Conservation (phyloP, 768 basidiomycete genomes). For the Russula foetens region DNA sequence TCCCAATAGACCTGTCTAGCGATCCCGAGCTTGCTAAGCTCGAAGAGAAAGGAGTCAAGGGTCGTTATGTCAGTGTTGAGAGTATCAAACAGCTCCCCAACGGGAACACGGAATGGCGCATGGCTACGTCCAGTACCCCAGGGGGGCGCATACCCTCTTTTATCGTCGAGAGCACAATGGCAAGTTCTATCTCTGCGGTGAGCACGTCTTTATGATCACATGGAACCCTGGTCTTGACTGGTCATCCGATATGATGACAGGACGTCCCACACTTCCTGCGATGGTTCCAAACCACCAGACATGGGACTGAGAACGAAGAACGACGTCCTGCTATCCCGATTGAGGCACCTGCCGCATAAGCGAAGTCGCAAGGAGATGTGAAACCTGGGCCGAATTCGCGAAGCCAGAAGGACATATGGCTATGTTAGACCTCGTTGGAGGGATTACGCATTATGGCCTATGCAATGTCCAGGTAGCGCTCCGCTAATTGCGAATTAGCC, state of each 20-base stretch:
- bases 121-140: conserved; percentile 70
- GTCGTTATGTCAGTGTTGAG: conserved; percentile 66
- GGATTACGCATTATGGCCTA: too few relatives aligned
- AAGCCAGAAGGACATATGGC: too few relatives aligned
- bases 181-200: conserved; percentile 56
- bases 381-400: too few relatives aligned
- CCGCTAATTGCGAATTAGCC: conserved; percentile 42
- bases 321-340: neutral
- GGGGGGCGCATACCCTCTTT: conserved; percentile 64
- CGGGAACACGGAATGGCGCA: conserved; percentile 66
- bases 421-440: too few relatives aligned
- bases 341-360: neutral
- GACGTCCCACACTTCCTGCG: conserved; percentile 67
- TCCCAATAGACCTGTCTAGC: conserved; percentile 57
- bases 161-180: conserved; percentile 51
- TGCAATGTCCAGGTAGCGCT: conserved; percentile 79
- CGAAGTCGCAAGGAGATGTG: too few relatives aligned
- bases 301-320: neutral
- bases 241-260: conserved; percentile 29
- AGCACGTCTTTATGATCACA: conserved; percentile 9
- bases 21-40: conserved; percentile 50
- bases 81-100: conserved; percentile 51
- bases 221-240: neutral
- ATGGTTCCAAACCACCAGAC: conserved; percentile 44
- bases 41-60: conserved; percentile 57